These are phyloP conservation scores for Tolypocladium cylindrosporum DNA, from an alignment of 2,329 filamentous ascomycete genomes.

Conservation along the genomic window DNA sequence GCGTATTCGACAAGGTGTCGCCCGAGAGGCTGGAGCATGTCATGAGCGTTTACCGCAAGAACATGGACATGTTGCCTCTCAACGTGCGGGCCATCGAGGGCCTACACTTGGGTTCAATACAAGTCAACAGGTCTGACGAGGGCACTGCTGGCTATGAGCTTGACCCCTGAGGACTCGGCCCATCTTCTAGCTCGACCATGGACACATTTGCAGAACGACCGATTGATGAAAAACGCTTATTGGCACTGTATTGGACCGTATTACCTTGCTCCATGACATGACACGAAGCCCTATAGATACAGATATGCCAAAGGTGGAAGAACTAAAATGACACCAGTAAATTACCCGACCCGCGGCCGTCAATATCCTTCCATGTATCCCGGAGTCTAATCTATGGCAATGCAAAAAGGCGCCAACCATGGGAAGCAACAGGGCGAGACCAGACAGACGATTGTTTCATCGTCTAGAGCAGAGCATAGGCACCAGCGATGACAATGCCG, in stretches of 20 bases:
- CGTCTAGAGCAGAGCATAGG: not conserved
- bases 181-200: not conserved
- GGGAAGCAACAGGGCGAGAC: not conserved
- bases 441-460: not conserved
- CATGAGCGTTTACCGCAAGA: conserved; percentile 10
- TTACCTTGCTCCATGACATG: not conserved
- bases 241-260: not conserved
- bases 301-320: not conserved
- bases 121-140: conserved; percentile 10
- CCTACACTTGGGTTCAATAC: conserved; percentile 4
- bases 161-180: not conserved
- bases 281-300: not conserved
- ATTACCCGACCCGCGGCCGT: not conserved
- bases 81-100: conserved; percentile 14
- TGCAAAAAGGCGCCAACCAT: not conserved
- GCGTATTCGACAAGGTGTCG: conserved; percentile 15
- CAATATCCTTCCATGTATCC: not conserved
- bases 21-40: conserved; percentile 13
- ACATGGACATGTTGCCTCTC: conserved; percentile 15
- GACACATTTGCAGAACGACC: not conserved
- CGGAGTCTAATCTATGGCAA: not conserved
- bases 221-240: not conserved
- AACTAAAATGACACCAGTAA: not conserved
- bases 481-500: not conserved
- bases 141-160: conserved; percentile 15